Evolutionary conservation across 2,329 filamentous ascomycete species (phyloP).

Genomic region (Magnaporthiopsis incrustans): DNA sequence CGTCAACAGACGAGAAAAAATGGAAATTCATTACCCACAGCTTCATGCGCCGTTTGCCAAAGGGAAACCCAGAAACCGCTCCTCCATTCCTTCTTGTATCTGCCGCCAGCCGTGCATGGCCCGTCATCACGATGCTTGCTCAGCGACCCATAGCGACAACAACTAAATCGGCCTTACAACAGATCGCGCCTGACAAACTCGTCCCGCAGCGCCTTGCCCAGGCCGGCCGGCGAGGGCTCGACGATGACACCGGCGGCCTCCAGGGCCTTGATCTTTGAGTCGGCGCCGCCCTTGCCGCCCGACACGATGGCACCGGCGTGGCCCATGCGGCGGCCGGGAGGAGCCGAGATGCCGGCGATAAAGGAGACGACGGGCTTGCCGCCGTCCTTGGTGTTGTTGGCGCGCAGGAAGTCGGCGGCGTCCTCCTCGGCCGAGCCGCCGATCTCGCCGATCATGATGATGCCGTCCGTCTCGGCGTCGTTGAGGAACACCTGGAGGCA

Average conservation of each 20-base stretch:
- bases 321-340: conserved; percentile 93
- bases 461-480: conserved; percentile 94
- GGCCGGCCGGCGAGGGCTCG: conserved; percentile 82
- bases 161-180: conserved; percentile 50
- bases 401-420: conserved; percentile 89
- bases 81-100: no score
- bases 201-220: conserved; percentile 89
- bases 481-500: conserved; percentile 95
- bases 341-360: conserved; percentile 96
- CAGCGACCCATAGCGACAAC: no score
- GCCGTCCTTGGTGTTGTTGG: conserved; percentile 77
- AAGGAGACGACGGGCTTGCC: conserved; percentile 95
- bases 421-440: conserved; percentile 97
- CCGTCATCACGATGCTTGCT: no score
- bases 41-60: no score
- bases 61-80: no score
- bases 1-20: no score
- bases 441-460: conserved; percentile 99
- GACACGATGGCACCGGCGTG: conserved; percentile 98
- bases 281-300: conserved; percentile 93
- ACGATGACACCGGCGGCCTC: conserved; percentile 92
- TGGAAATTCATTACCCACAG: no score
- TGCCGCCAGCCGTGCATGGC: no score
- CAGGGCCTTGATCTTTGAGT: conserved; percentile 95
- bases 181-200: conserved; percentile 96